These are phyloP conservation scores for Penicillium robsamsonii DNA, from an alignment of 495 filamentous ascomycete genomes.

Conservation along the genomic window DNA sequence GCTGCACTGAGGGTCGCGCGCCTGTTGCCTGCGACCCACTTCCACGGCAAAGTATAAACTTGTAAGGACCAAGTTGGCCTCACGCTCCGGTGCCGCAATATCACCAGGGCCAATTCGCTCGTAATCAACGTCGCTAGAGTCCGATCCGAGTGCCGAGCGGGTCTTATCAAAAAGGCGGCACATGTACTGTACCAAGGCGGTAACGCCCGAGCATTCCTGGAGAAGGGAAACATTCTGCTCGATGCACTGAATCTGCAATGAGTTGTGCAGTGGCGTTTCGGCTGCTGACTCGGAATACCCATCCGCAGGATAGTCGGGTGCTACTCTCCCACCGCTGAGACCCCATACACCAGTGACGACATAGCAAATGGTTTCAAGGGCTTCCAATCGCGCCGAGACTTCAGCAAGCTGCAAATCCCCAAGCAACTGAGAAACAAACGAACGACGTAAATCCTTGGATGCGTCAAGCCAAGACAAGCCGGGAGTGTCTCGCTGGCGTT, in stretches of 20 bases:
- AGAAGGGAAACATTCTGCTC: slow-evolving; percentile 60
- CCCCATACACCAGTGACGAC: slow-evolving; percentile 75
- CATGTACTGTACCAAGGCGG: slow-evolving; percentile 59
- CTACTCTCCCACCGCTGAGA: slow-evolving; percentile 58
- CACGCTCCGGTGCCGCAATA: slow-evolving; percentile 43
- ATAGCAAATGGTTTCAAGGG: slow-evolving; percentile 75
- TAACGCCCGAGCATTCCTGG: slow-evolving; percentile 57
- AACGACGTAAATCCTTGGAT: slow-evolving; percentile 39
- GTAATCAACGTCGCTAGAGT: slow-evolving; percentile 33
- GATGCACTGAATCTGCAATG: slow-evolving; percentile 68
- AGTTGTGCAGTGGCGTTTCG: slow-evolving; percentile 46
- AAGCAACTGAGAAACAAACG: slow-evolving; percentile 44
- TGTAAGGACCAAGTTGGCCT: slow-evolving; percentile 55
- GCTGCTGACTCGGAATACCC: slow-evolving; percentile 26
- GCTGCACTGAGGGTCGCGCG: slow-evolving; percentile 23
- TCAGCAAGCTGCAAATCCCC: slow-evolving; percentile 49
- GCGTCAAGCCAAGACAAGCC: slow-evolving; percentile 53
- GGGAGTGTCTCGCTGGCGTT: slow-evolving; percentile 30
- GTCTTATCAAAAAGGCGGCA: slow-evolving; percentile 56
- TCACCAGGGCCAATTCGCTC: slow-evolving; percentile 33
- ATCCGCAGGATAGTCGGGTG: slow-evolving; percentile 29
- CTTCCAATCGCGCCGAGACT: slow-evolving; percentile 54
- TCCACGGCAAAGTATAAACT: slow-evolving; percentile 73
- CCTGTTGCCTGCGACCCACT: slow-evolving; percentile 52
- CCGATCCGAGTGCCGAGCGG: slow-evolving; percentile 25